Base-by-base conservation (phyloP, 2,329 filamentous ascomycete species). In the Zymoseptoria passerinii region DNA sequence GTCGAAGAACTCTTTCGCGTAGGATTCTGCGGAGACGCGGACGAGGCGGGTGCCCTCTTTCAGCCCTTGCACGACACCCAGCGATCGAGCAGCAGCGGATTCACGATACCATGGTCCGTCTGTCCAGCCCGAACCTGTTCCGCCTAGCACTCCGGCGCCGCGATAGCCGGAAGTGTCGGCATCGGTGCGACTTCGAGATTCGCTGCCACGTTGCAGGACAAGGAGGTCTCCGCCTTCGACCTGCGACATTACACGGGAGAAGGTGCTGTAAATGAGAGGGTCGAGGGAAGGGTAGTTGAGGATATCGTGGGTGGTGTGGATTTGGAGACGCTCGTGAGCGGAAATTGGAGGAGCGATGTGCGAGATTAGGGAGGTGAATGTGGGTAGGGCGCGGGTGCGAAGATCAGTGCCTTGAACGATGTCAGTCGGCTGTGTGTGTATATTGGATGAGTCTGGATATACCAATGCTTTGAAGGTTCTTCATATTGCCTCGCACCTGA, bases 101-200 rank as follows among this genome's bases (percentile, higher is more conserved):
- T 85, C 85, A 65, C 92, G 84, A 92, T 94, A 99, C 94, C 94
- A 99, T 2, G 94, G 94, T 0, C 94, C 94, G 68, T 97, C 92
- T 52, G 85, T 88, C 92, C 94, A 99, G 61, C 88, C 88, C 44
- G 82, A 80, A 28, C 78, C 77, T 18, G 77, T 78, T 54, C 55
- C 53, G 16, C 71, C 69, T 8, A 64, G 58, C 3, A 72, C 65
- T 13, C 69, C 63, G 28, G 65, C 63, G 8, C 85, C 82, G 27
- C 77, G 75, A 67, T 81, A 82, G 48, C 80, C 80, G 52, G 66
- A 61, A 59, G 79, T 80, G 52, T 88, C 80, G 1, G 84, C 84
- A 49, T 81, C 81, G 48, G 62, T 63, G 20, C 70, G 85, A 28
- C 84, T 85, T 52, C 86, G 83, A 53, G 86, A 89, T 75, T 97